These are phyloP conservation scores for Apiotrichum mycotoxinovorans DNA, from an alignment of 1,284 basidiomycete genomes.

Conservation along the genomic window DNA sequence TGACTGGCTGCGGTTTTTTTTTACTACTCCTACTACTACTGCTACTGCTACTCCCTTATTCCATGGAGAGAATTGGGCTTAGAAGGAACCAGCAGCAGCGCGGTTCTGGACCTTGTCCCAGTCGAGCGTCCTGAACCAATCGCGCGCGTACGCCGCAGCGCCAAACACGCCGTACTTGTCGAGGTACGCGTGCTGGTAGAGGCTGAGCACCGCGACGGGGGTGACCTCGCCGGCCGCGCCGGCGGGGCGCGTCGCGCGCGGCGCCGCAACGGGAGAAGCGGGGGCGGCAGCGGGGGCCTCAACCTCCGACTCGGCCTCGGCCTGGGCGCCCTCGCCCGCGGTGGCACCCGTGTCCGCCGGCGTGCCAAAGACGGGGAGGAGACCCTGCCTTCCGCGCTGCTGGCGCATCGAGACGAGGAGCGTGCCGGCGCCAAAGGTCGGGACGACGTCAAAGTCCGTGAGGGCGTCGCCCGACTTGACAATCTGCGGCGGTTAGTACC, in stretches of 20 bases:
- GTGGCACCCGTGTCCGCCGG: conserved; percentile 12
- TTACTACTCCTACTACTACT: too few species aligned
- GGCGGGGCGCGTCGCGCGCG: conserved; percentile 2
- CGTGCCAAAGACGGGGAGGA: conserved; percentile 29
- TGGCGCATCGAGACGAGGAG: conserved; percentile 62
- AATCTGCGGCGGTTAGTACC: conserved; percentile 23
- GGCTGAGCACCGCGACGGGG: conserved; percentile 67
- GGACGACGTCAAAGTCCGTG: conserved; percentile 40
- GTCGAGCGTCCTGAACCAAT: conserved; percentile 85
- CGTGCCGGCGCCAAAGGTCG: conserved; percentile 84
- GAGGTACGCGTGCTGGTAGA: conserved; percentile 91
- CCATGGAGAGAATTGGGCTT: too few species aligned
- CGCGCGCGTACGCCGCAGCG: conserved; percentile 80
- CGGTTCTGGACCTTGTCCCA: conserved; percentile 64
- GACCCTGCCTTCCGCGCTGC: conserved; percentile 42
- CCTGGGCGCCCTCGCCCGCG: neutral
- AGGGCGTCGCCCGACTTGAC: conserved; percentile 34
- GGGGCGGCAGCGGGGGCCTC: neutral
- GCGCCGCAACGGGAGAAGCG: neutral
- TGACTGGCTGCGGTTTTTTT: too few species aligned
- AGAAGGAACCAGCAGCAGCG: conserved; percentile 14
- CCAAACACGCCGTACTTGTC: conserved; percentile 91
- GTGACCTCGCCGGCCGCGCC: conserved; percentile 5
- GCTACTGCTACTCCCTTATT: too few species aligned
- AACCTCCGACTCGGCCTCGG: neutral